A percentile compares a stretch with the other conserved stretches of the same genome.
phyloP scores from a whole-genome alignment of 169 alveolate species.

The Cryptosporidium sp. region DNA sequence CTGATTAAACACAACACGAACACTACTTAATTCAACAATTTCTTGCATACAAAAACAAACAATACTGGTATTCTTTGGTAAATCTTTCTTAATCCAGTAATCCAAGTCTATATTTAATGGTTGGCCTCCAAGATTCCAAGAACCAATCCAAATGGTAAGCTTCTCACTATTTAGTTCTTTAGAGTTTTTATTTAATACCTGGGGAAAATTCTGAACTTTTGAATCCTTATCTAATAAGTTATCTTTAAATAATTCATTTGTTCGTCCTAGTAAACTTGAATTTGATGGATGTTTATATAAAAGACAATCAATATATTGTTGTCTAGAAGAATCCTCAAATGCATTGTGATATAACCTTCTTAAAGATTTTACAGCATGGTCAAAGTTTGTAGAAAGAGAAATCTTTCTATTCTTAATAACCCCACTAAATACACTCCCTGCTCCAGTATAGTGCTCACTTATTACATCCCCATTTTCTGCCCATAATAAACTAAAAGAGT shows the following conservation, averaged over 20 bases:
- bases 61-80: slow-evolving; percentile 43
- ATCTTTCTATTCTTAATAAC: slow-evolving; percentile 91
- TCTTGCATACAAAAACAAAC: slow-evolving; percentile 69
- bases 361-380: slow-evolving; percentile 87
- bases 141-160: slow-evolving; percentile 76
- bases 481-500: slow-evolving; percentile 89
- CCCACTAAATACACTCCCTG: slow-evolving; percentile 92
- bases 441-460: slow-evolving; percentile 93
- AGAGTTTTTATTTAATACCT: background rate
- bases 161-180: slow-evolving; percentile 35
- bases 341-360: slow-evolving; percentile 88
- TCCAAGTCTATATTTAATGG: background rate
- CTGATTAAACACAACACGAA: slow-evolving; percentile 61
- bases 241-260: background rate
- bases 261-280: slow-evolving; percentile 33
- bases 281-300: slow-evolving; percentile 81
- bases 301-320: slow-evolving; percentile 88
- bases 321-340: slow-evolving; percentile 88
- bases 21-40: slow-evolving; percentile 59
- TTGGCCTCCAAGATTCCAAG: slow-evolving; percentile 83
- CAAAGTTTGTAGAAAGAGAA: slow-evolving; percentile 88
- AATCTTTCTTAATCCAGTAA: slow-evolving; percentile 4
- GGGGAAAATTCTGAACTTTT: background rate
- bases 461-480: slow-evolving; percentile 94
- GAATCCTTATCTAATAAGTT: background rate